A percentile compares a stretch with the other conserved stretches of the same genome.
These are phyloP conservation scores for Calonectria hawksworthii DNA, from an alignment of 2,329 filamentous ascomycete species.

Conservation along the genomic window DNA sequence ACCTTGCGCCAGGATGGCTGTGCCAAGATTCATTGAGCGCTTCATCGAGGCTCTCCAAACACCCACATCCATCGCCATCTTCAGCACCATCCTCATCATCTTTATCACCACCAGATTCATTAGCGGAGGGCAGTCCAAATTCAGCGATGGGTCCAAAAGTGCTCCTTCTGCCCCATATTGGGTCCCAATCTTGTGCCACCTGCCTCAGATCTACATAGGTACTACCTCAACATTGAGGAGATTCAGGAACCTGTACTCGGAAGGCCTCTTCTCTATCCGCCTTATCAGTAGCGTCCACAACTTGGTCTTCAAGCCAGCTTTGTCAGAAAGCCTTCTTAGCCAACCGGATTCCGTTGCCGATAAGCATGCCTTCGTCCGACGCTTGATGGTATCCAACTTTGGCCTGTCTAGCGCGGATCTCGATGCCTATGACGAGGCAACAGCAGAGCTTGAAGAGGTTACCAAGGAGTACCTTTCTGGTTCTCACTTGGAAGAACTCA, in stretches of 20 bases:
- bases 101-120: conserved; percentile 45
- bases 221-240: conserved; percentile 47
- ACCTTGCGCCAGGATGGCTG: conserved; percentile 17
- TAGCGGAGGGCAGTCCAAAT: conserved; percentile 55
- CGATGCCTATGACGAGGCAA: conserved; percentile 49
- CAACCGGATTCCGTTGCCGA: conserved; percentile 46
- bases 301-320: conserved; percentile 51
- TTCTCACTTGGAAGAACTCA: conserved; percentile 41
- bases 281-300: conserved; percentile 51
- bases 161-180: conserved; percentile 51
- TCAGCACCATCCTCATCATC: conserved; percentile 44
- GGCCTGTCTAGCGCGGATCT: conserved; percentile 47
- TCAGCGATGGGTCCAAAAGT: conserved; percentile 33
- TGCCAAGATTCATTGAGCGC: conserved; percentile 31
- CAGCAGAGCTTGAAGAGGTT: conserved; percentile 44
- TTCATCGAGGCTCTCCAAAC: conserved; percentile 39
- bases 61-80: conserved; percentile 40
- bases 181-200: conserved; percentile 54
- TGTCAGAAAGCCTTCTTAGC: conserved; percentile 47
- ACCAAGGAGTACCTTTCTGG: conserved; percentile 47
- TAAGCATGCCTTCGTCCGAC: conserved; percentile 41
- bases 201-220: conserved; percentile 49
- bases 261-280: conserved; percentile 53
- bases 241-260: conserved; percentile 49
- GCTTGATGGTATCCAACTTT: conserved; percentile 51